Base-by-base conservation (phyloP, 1,284 basidiomycete genomes). In the Ceratobasidium sp. region DNA sequence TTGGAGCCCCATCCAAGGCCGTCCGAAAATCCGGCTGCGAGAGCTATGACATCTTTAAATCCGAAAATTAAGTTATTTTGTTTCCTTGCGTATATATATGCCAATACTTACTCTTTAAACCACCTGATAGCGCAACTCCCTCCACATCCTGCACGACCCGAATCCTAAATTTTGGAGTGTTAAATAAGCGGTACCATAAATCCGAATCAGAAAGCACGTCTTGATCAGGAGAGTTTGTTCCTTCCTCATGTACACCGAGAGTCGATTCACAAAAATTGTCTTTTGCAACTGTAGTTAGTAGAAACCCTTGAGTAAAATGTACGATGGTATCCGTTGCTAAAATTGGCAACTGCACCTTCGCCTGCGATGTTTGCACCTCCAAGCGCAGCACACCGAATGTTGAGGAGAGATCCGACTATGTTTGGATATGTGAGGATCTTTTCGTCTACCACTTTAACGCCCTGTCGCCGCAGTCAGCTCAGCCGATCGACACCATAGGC, bases 311-410 rank as follows among this genome's bases (percentile, higher is more conserved):
- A 43, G 20, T 15, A 27, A 4, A 1, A 35, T 13, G 34, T 6
- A 17, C 34, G 8, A 29, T 38, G 29, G 12, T 25, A 40, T 10
- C 13, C 25, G 8, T 31, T 12, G 15, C 25, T 53, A 22, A 20
- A 43, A 22, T 1, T 53, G 15, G 42, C 43, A 27, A n/a, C 38
- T 64, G 62, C 34, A 73, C 71, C 81, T 74, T 86, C 85, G 69
- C 84, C 80, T 35, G 85, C 85, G 60, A 86, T 85, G 77, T 86
- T 86, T 40, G 85, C 84, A 7, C 85, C 85, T 40, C 80, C 81
- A 4, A 86, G 75, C 3, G 85, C 84, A 1, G 81, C 81, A 72
- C 82, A 84, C 6, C 80, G 79, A 32, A 82, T 80, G 15, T 79
- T 78, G 34, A 86, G 77, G 71, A 82, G 78, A 38, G 78, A 76